A percentile compares a stretch with the other conserved stretches of the same genome.
phyloP scores from a whole-genome alignment of 768 basidiomycete species.

The Auricularia heimuer region DNA sequence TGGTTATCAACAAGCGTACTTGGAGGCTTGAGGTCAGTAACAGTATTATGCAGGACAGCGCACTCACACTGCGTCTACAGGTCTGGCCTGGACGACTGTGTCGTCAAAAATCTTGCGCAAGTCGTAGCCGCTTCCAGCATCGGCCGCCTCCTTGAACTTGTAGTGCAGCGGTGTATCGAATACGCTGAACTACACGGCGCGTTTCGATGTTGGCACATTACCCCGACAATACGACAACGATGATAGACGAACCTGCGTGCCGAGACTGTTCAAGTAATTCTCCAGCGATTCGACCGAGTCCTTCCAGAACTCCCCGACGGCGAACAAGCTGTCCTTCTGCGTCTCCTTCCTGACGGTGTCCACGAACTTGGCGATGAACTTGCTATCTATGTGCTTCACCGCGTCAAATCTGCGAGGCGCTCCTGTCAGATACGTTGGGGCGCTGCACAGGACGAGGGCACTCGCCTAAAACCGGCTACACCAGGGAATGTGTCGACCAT shows the following conservation, averaged over 20 bases:
- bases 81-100: slow-evolving; percentile 25
- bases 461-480: not conserved
- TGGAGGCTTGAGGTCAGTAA: not conserved
- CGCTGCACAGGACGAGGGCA: not conserved
- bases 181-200: slow-evolving; percentile 24
- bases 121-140: slow-evolving; percentile 23
- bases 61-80: slow-evolving; percentile 26
- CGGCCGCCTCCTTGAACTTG: slow-evolving; percentile 29
- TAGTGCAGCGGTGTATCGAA: slow-evolving; percentile 31
- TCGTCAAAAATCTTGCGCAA: slow-evolving; percentile 30
- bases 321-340: slow-evolving; percentile 28
- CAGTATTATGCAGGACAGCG: not conserved
- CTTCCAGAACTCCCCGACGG: slow-evolving; percentile 39
- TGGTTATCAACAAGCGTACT: slow-evolving; percentile 15
- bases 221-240: not conserved
- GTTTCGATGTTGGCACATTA: not conserved
- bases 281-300: slow-evolving; percentile 22
- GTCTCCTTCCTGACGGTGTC: slow-evolving; percentile 28
- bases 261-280: slow-evolving; percentile 15
- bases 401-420: slow-evolving; percentile 27
- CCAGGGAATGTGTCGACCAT: slow-evolving; percentile 12
- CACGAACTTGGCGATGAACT: slow-evolving; percentile 25
- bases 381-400: slow-evolving; percentile 30
- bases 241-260: slow-evolving; percentile 11
- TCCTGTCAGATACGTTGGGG: not conserved